phyloP scores from a whole-genome alignment of 805 yeast species.

The Ogataea kodamae region DNA sequence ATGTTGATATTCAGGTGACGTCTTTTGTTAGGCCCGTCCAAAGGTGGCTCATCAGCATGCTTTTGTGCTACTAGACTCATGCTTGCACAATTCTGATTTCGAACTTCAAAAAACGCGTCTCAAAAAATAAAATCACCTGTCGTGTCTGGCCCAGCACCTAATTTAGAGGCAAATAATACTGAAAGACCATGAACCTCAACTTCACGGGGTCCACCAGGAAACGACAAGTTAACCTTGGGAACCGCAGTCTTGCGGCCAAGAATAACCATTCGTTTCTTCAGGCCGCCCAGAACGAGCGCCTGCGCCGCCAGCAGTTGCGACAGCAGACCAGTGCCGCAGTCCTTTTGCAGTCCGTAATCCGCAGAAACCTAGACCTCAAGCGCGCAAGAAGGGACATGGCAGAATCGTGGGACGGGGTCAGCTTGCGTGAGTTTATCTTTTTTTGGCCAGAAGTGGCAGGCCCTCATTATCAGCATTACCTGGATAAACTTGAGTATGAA shows the following conservation, averaged over 20 bases:
- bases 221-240: conserved; percentile 50
- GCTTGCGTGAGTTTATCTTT: conserved; percentile 28
- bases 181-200: conserved; percentile 25
- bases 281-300: conserved; percentile 63
- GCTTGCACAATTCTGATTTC: conserved; percentile 1
- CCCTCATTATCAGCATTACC: conserved; percentile 12
- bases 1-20: conserved; percentile 21
- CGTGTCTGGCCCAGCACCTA: conserved; percentile 8
- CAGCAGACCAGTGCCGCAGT: conserved; percentile 46
- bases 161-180: conserved; percentile 6
- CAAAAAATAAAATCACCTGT: conserved; percentile 2
- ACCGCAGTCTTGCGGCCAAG: conserved; percentile 24
- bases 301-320: conserved; percentile 56
- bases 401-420: conserved; percentile 24
- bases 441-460: conserved; percentile 25
- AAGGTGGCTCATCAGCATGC: conserved; percentile 10
- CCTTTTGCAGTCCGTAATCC: conserved; percentile 47
- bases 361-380: conserved; percentile 37
- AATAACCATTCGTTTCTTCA: conserved; percentile 48
- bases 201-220: conserved; percentile 32
- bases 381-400: conserved; percentile 23
- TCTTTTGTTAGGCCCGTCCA: conserved; percentile 18
- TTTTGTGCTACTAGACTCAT: conserved; percentile 7
- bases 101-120: conserved; percentile 12
- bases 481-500: conserved; percentile 10